Base-by-base conservation (phyloP, 2,329 filamentous ascomycete species). In the Alternaria tenuissima region DNA sequence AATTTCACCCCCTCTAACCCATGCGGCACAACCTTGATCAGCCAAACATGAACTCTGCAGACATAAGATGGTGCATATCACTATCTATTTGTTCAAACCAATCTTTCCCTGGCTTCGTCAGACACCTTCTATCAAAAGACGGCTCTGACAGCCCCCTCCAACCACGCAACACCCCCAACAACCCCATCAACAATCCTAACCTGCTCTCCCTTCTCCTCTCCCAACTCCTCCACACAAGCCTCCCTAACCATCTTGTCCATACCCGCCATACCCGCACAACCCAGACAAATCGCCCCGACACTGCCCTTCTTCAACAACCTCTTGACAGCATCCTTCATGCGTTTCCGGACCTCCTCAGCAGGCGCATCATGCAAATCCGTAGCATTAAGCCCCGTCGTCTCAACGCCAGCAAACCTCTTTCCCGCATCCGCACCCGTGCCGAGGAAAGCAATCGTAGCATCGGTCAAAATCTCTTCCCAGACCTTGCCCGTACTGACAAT, bases 201-300 rank as follows among this genome's bases (percentile, higher is more conserved):
- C 34, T 81, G 80, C 55, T 81, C 78, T 0, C 86, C 90, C 46
- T 83, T 82, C 11, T 84, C 79, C n/a, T 83, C 76, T 1, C 91
- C 91, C 57, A 90, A 83, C 51, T 86, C 83, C 59, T 91, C 87
- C 0, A 86, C 71, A 36, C 91, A 90, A 1, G 90, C 90, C 43
- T 86, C 84, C 34, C 89, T 85, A 39, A 97, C 93, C 59, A 89
- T 89, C 41, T 87, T 83, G 69, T 95, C 91, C 79, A 97, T 85
- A 0, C 93, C 94, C 1, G 90, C 89, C 94, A 97, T 97, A 0
- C 93, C 94, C 3, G 92, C 94, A 76, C 94, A 97, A 0, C 94
- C 94, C 82, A 97, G 85, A 71, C 92, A 91, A 7, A 97, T 87
- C 24, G 89, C 91, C 5, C 83, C 82, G 0, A 94, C 86, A 4